phyloP scores from a whole-genome alignment of 805 yeast species.

The Teunomyces funiuensis region DNA sequence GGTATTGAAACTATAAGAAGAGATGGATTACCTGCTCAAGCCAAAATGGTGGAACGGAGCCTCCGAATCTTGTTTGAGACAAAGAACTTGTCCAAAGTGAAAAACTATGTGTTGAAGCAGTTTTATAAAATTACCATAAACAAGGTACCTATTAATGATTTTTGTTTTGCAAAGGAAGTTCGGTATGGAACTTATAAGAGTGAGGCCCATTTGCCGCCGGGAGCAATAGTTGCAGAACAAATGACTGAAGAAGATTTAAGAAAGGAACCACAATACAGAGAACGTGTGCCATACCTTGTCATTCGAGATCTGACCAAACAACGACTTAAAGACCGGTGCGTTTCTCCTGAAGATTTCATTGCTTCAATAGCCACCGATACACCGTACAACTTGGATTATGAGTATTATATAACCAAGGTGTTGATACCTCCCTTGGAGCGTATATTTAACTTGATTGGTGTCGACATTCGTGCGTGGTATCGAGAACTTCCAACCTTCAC shows the following conservation, averaged over 20 bases:
- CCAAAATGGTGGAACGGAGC: constrained; percentile 71
- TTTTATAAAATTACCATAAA: constrained; percentile 66
- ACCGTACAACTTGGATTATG: constrained; percentile 63
- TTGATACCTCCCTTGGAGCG: constrained; percentile 89
- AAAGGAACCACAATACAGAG: constrained; percentile 82
- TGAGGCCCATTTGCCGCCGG: constrained; percentile 78
- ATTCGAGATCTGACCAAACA: constrained; percentile 54
- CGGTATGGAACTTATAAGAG: constrained; percentile 79
- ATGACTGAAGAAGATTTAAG: constrained; percentile 64
- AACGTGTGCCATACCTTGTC: constrained; percentile 86
- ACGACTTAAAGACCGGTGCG: constrained; percentile 71
- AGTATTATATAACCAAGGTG: constrained; percentile 81
- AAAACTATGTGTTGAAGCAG: constrained; percentile 60
- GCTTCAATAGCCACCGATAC: constrained; percentile 25
- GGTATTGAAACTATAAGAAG: constrained; percentile 94
- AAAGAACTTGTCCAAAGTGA: constrained; percentile 67
- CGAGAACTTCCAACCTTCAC: constrained; percentile 53
- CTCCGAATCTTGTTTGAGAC: constrained; percentile 71
- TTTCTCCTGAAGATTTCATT: constrained; percentile 76
- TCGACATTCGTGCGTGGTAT: constrained; percentile 76
- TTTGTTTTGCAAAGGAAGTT: constrained; percentile 90
- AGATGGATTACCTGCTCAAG: constrained; percentile 94
- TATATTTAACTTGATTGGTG: constrained; percentile 79
- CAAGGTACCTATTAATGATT: constrained; percentile 70
- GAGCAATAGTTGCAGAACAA: constrained; percentile 77